Evolutionary conservation across 805 yeast species (phyloP).

Genomic region (Kuraishia borneana): DNA sequence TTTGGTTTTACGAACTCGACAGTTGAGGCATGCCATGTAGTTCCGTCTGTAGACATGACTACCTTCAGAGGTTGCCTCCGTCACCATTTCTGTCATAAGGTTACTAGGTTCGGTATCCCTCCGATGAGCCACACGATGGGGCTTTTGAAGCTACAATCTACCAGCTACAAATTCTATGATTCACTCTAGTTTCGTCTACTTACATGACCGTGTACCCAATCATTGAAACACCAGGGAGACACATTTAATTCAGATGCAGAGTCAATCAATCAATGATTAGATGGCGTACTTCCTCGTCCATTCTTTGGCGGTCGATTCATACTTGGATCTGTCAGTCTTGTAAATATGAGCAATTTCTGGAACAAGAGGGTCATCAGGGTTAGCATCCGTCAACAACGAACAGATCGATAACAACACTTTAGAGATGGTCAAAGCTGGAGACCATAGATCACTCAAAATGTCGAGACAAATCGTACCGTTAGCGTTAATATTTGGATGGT

Average conservation of each 20-base stretch:
- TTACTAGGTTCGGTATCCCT: too few species aligned
- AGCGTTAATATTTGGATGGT: constrained; percentile 94
- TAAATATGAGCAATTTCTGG: constrained; percentile 97
- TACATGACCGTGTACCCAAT: not conserved
- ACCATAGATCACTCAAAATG: constrained; percentile 97
- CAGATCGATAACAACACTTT: constrained; percentile 92
- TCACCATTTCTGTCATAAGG: too few species aligned
- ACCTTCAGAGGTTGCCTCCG: not conserved
- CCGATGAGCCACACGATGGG: too few species aligned
- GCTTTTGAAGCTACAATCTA: too few species aligned
- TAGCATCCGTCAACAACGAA: constrained; percentile 92
- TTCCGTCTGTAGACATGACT: constrained; percentile 37
- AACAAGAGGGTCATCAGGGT: constrained; percentile 97
- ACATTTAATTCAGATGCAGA: not conserved
- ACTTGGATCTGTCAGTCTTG: constrained; percentile 87
- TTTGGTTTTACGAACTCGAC: constrained; percentile 73
- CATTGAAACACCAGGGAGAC: not conserved
- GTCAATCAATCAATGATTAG: constrained; percentile 17
- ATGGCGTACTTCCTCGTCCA: constrained; percentile 99
- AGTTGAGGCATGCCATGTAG: constrained; percentile 77
- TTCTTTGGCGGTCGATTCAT: constrained; percentile 94
- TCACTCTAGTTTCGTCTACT: not conserved
- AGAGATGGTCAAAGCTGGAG: constrained; percentile 94
- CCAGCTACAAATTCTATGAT: not conserved
- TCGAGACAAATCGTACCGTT: constrained; percentile 95